Base-by-base conservation (phyloP, 345 rosid genomes). In the Salix exigua region DNA sequence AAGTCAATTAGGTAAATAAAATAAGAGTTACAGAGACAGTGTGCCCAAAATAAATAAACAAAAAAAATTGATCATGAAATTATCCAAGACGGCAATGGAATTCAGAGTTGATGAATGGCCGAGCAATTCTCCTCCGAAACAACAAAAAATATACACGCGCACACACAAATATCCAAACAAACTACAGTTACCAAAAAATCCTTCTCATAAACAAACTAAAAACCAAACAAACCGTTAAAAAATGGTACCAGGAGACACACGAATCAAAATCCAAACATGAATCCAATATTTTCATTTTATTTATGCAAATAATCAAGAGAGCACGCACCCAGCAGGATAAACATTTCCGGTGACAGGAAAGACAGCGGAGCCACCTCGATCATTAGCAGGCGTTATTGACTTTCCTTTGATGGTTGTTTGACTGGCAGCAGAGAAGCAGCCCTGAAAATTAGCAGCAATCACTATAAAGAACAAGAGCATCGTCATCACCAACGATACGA, bases 261-360 rank as follows among this genome's bases (percentile, higher is more conserved):
- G 7, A 53, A 58, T 40, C 5, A 11, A 40, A 11, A 37, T 67
- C 53, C 4, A 26, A 73, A 68, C 5, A 13, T 6, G 61, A 21
- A 67, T n/a, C 31, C 42, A 62, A 71, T 13, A 66, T 60, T 35
- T n/a, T 21, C 26, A 66, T 71, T 21, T 68, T 2, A 30, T 21
- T 30, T 74, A 21, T 23, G 30, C 6, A 58, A 18, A 77, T 51
- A 71, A 70, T 33, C 38, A 30, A 26, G 72, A 40, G 18, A 42
- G 8, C 74, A 95, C 99, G 96, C 77, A 95, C 99, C 99, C 99
- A 71, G 88, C 91, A 78, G 99, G 99, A 79, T 93, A 91, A 75
- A 93, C 96, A 78, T 90, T 93, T 21, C 99, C 99, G 31, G 85
- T 73, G 76, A 93, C 66, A 1, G 89, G 91, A 44, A 95, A 87